Conservation (phyloP, 1,284 basidiomycete species). For the Cryptococcus sp. region DNA sequence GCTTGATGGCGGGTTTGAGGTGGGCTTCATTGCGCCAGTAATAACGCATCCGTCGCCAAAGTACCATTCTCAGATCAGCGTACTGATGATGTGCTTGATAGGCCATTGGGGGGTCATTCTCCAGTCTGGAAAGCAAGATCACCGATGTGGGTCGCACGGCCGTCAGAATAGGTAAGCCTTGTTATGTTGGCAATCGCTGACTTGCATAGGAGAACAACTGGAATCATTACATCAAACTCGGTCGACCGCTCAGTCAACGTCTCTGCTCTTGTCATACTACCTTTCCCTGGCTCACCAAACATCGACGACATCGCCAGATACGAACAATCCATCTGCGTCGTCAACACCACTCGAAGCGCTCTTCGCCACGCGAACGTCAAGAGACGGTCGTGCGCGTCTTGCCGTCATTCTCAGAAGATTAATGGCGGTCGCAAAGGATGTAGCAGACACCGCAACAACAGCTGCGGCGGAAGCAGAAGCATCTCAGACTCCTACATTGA, state of each 20-base stretch:
- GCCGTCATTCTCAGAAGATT: slow-evolving; percentile 87
- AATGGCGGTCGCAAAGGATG: slow-evolving; percentile 83
- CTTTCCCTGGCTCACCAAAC: slow-evolving; percentile 88
- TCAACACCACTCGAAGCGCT: slow-evolving; percentile 45
- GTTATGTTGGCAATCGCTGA: neutral
- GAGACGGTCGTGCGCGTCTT: slow-evolving; percentile 80
- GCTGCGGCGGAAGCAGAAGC: slow-evolving; percentile 65
- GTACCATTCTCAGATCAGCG: too few relatives aligned
- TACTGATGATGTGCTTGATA: slow-evolving; percentile 45
- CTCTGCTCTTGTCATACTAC: slow-evolving; percentile 93
- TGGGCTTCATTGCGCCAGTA: slow-evolving; percentile 15
- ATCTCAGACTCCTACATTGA: slow-evolving; percentile 20
- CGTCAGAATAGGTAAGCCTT: slow-evolving; percentile 77
- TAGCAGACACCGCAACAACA: slow-evolving; percentile 44
- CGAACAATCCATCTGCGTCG: slow-evolving; percentile 20
- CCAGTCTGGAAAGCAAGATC: slow-evolving; percentile 80
- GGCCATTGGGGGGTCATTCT: slow-evolving; percentile 79
- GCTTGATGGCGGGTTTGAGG: slow-evolving; percentile 89
- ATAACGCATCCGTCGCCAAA: too few relatives aligned
- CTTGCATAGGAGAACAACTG: slow-evolving; percentile 80
- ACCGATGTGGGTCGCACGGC: slow-evolving; percentile 93
- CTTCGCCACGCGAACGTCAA: slow-evolving; percentile 62
- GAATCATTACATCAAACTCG: slow-evolving; percentile 92
- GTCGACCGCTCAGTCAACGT: slow-evolving; percentile 88
- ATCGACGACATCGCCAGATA: slow-evolving; percentile 56